A percentile compares a stretch with the other conserved stretches of the same genome.
These are phyloP conservation scores for Myxozyma vanderwaltii DNA, from an alignment of 805 yeast species.

Conservation along the genomic window DNA sequence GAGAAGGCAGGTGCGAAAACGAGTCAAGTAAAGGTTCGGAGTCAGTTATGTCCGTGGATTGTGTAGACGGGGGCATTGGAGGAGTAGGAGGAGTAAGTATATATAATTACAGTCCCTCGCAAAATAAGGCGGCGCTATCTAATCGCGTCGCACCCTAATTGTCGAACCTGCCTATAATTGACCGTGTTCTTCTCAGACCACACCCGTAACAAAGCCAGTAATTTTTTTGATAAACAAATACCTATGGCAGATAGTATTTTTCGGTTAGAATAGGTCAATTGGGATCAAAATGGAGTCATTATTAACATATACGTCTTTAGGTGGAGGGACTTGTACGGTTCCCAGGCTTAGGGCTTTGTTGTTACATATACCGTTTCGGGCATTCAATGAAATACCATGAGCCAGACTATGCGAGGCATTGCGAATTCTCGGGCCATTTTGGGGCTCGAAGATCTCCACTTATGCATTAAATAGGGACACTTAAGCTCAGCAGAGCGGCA, in stretches of 20 bases:
- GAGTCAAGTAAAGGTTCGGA: constrained; percentile 4
- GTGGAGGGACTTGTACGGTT: neutral
- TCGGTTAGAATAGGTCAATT: too few relatives aligned
- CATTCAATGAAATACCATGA: neutral
- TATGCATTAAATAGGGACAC: neutral
- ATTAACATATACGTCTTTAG: neutral
- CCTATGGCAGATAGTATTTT: too few relatives aligned
- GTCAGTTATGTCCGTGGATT: neutral
- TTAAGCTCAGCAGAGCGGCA: neutral
- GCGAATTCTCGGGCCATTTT: neutral
- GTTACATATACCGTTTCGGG: constrained; percentile 3
- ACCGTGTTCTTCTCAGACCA: too few relatives aligned
- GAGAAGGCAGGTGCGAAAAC: neutral
- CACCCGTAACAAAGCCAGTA: too few relatives aligned
- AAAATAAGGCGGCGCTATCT: constrained; percentile 7
- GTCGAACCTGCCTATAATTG: neutral
- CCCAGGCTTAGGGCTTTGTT: constrained; percentile 1
- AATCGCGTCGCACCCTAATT: constrained; percentile 1
- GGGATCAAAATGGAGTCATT: neutral
- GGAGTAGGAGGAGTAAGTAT: neutral
- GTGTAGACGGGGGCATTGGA: constrained; percentile 6
- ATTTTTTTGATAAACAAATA: too few relatives aligned
- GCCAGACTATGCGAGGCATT: neutral
- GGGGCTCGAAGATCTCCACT: neutral
- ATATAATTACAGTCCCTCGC: neutral